Percentiles rank a stretch among this genome's conserved stretches.
Evolutionary conservation across 257 asterid species (phyloP).

Genomic region (Rehmannia glutinosa): DNA sequence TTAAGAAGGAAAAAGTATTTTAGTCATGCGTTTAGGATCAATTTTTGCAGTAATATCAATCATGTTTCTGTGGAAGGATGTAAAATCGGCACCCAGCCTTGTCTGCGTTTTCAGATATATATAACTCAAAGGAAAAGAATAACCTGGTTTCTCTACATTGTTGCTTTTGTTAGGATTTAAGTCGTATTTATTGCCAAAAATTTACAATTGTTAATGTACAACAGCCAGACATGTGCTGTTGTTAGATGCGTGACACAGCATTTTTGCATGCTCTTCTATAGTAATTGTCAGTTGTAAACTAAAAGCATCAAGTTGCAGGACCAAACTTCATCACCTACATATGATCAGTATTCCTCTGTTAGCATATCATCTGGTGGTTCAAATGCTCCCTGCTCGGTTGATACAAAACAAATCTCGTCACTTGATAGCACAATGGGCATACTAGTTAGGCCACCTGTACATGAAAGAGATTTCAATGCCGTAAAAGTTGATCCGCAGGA

Average conservation of each 20-base stretch:
- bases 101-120: background rate
- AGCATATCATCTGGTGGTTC: slow-evolving; percentile 8
- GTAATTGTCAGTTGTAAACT: background rate
- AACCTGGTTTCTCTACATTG: background rate
- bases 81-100: background rate
- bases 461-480: background rate
- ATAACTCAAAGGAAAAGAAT: background rate
- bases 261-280: background rate
- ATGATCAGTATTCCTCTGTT: slow-evolving; percentile 11
- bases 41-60: background rate
- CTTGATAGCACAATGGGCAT: slow-evolving; percentile 14
- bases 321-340: slow-evolving; percentile 12
- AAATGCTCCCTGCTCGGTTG: slow-evolving; percentile 6
- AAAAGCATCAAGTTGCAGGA: slow-evolving; percentile 28
- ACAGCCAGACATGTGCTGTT: too few species aligned
- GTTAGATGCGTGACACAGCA: background rate
- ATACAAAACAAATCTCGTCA: slow-evolving; percentile 10
- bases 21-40: background rate
- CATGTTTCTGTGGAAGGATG: background rate
- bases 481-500: too few species aligned
- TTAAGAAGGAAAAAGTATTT: background rate
- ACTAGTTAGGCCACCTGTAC: background rate
- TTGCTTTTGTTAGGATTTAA: background rate
- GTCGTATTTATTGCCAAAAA: background rate
- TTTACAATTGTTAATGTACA: background rate